Evolutionary conservation across 2,329 filamentous ascomycete genomes (phyloP).

Genomic region (Ophiostoma sp.): DNA sequence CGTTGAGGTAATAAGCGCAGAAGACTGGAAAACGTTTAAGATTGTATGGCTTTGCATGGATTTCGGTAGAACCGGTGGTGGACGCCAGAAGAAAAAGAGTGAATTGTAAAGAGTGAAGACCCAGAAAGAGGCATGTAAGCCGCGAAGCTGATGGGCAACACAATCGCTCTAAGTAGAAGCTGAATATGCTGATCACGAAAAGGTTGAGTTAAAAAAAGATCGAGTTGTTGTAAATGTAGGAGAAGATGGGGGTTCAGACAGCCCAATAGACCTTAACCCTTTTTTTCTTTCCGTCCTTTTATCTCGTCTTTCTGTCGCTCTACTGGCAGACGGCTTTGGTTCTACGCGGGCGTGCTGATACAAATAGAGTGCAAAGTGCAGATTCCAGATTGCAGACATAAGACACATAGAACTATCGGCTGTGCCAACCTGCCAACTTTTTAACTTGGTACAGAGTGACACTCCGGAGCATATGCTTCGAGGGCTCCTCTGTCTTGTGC

Average conservation of each 20-base stretch:
- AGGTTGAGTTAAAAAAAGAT: neutral
- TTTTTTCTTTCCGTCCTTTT: too few species aligned
- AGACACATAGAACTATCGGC: neutral
- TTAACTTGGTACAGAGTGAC: neutral
- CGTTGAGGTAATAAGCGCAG: neutral
- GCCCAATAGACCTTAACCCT: neutral
- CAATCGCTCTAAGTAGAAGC: neutral
- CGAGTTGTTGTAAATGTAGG: neutral
- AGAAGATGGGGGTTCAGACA: neutral
- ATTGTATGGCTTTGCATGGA: neutral
- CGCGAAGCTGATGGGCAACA: neutral
- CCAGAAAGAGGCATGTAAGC: too few species aligned
- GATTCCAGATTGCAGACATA: neutral
- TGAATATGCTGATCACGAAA: neutral
- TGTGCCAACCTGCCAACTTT: neutral
- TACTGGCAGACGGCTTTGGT: neutral
- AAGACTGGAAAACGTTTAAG: too few species aligned
- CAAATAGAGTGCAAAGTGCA: constrained; percentile 4
- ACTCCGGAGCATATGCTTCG: constrained; percentile 13
- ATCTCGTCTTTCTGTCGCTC: too few species aligned
- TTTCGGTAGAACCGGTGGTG: neutral
- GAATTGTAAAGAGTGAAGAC: too few species aligned
- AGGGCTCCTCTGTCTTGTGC: neutral
- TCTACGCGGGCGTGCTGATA: neutral
- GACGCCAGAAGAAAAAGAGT: neutral